Percentiles rank a stretch among this genome's conserved stretches.
phyloP scores from a whole-genome alignment of 257 asterid genomes.

The Forsythia viridissima region DNA sequence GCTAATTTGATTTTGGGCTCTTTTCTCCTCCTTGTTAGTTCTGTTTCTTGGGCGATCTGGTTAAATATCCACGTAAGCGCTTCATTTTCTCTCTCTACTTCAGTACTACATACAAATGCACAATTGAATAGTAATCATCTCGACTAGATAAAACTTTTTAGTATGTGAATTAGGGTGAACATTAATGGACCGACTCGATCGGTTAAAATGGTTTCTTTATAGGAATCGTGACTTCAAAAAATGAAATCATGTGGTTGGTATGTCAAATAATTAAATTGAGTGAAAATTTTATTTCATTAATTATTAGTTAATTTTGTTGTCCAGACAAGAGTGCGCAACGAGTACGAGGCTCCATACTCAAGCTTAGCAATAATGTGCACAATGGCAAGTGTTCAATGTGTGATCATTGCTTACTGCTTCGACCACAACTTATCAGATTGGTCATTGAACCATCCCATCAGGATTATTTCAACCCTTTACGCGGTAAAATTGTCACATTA shows the following conservation, averaged over 20 bases:
- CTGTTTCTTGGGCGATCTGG: slow-evolving; percentile 84
- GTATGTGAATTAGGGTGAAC: neutral
- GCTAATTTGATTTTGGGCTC: slow-evolving; percentile 59
- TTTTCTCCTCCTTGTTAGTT: slow-evolving; percentile 63
- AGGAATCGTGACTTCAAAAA: neutral
- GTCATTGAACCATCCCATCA: slow-evolving; percentile 62
- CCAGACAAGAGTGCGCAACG: slow-evolving; percentile 61
- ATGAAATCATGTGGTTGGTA: no score
- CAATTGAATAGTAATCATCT: no score
- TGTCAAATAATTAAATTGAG: no score
- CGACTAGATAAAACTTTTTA: no score
- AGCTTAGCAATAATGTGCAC: slow-evolving; percentile 79
- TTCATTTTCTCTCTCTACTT: neutral
- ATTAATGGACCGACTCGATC: neutral
- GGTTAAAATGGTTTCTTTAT: no score
- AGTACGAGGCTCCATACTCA: slow-evolving; percentile 70
- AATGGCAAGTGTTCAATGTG: slow-evolving; percentile 77
- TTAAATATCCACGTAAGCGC: slow-evolving; percentile 64
- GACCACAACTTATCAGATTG: slow-evolving; percentile 65
- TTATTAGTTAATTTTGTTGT: slow-evolving; percentile 3
- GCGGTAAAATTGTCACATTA: slow-evolving; percentile 35
- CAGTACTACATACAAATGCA: no score
- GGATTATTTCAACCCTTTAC: slow-evolving; percentile 65
- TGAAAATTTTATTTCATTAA: neutral
- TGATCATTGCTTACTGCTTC: slow-evolving; percentile 48